Evolutionary conservation across 2,329 filamentous ascomycete species (phyloP).

Genomic region (Arthrobotrys conoides): DNA sequence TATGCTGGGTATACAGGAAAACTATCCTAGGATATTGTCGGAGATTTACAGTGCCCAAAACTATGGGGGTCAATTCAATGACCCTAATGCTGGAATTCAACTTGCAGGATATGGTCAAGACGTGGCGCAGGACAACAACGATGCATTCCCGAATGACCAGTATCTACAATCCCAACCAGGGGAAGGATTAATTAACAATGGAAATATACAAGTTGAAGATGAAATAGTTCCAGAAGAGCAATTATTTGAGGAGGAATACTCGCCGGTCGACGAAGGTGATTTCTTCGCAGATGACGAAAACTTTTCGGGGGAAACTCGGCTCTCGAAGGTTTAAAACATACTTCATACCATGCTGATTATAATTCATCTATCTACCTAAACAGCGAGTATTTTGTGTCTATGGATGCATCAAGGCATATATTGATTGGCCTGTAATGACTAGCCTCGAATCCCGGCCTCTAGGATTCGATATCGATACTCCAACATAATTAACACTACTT

Average conservation of each 20-base stretch:
- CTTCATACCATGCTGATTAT: background rate
- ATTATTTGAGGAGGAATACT: background rate
- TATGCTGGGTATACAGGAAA: background rate
- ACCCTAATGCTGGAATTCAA: background rate
- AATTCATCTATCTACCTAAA: background rate
- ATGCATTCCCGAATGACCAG: background rate
- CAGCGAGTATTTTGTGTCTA: background rate
- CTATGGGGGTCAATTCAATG: background rate
- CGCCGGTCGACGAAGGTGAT: background rate
- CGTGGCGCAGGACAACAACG: background rate
- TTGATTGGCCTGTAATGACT: background rate
- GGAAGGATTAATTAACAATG: background rate
- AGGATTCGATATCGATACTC: too few species aligned
- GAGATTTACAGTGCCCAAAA: background rate
- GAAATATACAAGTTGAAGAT: background rate
- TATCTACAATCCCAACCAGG: background rate
- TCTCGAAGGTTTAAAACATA: background rate
- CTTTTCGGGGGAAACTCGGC: background rate
- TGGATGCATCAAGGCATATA: background rate
- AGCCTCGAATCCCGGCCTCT: too few species aligned
- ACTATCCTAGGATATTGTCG: background rate
- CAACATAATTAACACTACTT: too few species aligned
- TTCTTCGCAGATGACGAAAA: slow-evolving; percentile 7
- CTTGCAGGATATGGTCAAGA: background rate
- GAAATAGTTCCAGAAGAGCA: background rate